These are phyloP conservation scores for Chaetomiaceae sp. DNA, from an alignment of 2,329 filamentous ascomycete species.

Conservation along the genomic window DNA sequence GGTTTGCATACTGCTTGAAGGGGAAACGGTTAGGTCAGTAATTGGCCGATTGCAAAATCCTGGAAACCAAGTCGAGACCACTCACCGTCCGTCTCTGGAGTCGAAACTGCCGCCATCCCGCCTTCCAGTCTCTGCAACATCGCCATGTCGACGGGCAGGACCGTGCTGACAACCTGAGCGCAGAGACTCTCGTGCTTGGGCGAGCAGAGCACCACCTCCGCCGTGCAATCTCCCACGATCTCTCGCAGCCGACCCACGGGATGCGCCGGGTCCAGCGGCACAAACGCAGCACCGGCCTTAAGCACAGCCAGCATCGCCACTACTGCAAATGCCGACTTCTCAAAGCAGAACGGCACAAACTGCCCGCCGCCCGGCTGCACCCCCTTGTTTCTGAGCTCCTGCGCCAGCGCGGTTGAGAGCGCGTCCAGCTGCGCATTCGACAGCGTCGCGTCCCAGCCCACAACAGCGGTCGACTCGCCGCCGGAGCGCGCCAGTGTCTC, in stretches of 20 bases:
- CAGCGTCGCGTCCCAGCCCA: constrained; percentile 23
- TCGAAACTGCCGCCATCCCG: neutral
- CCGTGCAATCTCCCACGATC: constrained; percentile 16
- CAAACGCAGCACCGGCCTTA: constrained; percentile 27
- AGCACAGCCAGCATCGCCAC: constrained; percentile 26
- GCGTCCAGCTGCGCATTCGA: constrained; percentile 20
- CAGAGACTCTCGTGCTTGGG: constrained; percentile 14
- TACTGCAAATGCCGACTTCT: constrained; percentile 23
- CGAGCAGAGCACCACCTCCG: constrained; percentile 15
- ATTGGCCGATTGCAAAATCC: too few relatives aligned
- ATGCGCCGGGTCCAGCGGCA: constrained; percentile 25
- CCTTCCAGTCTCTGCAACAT: constrained; percentile 7
- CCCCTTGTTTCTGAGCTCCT: constrained; percentile 15
- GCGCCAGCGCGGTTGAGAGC: constrained; percentile 18
- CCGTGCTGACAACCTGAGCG: neutral
- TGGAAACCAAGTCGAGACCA: neutral
- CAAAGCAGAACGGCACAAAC: constrained; percentile 26
- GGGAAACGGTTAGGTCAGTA: too few relatives aligned
- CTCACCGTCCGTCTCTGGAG: constrained; percentile 12
- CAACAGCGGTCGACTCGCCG: constrained; percentile 9
- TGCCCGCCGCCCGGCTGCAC: constrained; percentile 14
- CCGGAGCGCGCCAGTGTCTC: constrained; percentile 12
- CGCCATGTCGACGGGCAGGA: constrained; percentile 7
- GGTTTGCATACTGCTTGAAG: constrained; percentile 1
- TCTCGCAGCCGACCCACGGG: constrained; percentile 17